Conservation (phyloP, 345 rosid species). For the Punica granatum region DNA sequence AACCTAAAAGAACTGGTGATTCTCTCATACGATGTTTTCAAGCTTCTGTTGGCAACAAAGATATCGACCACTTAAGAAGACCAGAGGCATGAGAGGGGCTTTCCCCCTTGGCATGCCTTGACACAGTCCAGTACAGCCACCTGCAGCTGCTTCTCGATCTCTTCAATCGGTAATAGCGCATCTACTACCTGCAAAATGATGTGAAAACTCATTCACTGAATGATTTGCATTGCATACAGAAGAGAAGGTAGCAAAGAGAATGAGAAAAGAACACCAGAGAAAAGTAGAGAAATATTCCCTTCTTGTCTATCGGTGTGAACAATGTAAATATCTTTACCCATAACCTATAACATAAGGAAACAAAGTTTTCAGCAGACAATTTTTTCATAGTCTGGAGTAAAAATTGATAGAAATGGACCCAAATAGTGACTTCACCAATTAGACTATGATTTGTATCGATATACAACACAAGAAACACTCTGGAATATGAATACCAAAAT, state of each 20-base stretch:
- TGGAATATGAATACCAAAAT: not conserved
- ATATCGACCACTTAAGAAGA: not conserved
- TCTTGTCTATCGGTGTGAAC: no score
- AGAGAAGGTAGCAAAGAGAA: not conserved
- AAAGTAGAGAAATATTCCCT: not conserved
- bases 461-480: not conserved
- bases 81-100: constrained; percentile 50
- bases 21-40: not conserved
- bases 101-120: constrained; percentile 42
- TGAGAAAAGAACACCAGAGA: not conserved
- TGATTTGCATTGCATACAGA: not conserved
- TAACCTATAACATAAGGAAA: not conserved
- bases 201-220: not conserved
- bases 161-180: constrained; percentile 51
- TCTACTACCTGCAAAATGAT: constrained; percentile 41
- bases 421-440: no score
- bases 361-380: not conserved
- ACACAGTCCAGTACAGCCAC: constrained; percentile 32
- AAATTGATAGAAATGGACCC: no score
- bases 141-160: constrained; percentile 55
- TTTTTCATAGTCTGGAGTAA: not conserved
- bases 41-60: not conserved
- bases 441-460: no score
- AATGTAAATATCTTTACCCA: no score
- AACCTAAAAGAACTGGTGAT: not conserved